Evolutionary conservation across 139 green algal species (phyloP).

Genomic region (Eudorina sp.): DNA sequence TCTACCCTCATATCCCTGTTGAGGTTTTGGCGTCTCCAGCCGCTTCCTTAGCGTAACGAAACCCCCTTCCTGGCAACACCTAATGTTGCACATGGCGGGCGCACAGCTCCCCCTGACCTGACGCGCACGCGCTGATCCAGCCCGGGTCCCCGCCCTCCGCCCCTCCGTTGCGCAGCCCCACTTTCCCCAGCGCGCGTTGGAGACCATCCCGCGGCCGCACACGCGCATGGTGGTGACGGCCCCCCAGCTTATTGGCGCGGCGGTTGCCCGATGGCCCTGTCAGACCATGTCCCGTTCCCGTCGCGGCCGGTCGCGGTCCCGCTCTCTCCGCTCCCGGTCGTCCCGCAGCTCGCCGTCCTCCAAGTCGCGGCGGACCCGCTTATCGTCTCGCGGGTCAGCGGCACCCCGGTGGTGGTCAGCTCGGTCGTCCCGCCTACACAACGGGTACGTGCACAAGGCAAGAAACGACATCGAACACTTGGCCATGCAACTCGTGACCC

Average conservation of each 20-base stretch:
- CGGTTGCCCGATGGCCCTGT: too few species aligned
- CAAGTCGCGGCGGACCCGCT: slow-evolving; percentile 25
- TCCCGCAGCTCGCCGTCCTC: slow-evolving; percentile 48
- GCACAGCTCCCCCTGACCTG: background rate
- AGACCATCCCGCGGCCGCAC: too few species aligned
- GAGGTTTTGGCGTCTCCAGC: too few species aligned
- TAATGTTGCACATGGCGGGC: background rate
- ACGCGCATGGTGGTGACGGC: too few species aligned
- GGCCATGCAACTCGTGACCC: too few species aligned
- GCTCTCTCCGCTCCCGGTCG: slow-evolving; percentile 21
- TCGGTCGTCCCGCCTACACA: slow-evolving; percentile 9
- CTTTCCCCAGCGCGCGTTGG: too few species aligned
- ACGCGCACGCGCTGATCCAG: background rate
- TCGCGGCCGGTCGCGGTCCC: slow-evolving; percentile 18
- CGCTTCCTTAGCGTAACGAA: too few species aligned
- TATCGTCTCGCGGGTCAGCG: slow-evolving; percentile 15
- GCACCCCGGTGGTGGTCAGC: background rate
- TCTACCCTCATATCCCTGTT: too few species aligned
- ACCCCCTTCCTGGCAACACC: too few species aligned
- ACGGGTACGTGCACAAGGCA: background rate
- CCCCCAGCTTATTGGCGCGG: background rate
- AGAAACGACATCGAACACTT: too few species aligned
- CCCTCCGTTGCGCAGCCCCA: background rate
- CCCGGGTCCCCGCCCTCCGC: background rate
- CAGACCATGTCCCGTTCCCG: slow-evolving; percentile 42